These are phyloP conservation scores for Hirschioporus abietinus DNA, from an alignment of 768 basidiomycete genomes.

Conservation along the genomic window DNA sequence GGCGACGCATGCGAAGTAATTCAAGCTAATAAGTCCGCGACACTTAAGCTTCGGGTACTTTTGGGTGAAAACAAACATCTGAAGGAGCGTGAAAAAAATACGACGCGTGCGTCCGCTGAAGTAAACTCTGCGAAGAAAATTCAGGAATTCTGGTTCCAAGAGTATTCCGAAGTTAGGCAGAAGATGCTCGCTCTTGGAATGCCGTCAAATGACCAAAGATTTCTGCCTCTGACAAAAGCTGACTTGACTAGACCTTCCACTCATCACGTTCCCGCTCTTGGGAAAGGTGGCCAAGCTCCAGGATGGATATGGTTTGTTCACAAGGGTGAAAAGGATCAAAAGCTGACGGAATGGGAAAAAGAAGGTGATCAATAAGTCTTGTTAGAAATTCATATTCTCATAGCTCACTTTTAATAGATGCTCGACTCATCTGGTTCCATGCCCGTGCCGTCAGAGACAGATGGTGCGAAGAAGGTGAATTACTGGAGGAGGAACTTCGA, in stretches of 20 bases:
- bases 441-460: neutral
- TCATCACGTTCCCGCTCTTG: neutral
- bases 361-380: neutral
- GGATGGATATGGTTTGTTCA: neutral
- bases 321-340: neutral
- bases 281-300: neutral
- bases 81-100: neutral
- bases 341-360: neutral
- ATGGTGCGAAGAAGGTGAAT: neutral
- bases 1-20: neutral
- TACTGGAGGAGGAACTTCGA: neutral
- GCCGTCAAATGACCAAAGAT: neutral
- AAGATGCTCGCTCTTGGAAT: neutral
- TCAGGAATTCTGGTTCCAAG: neutral
- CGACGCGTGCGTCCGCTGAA: neutral
- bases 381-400: neutral
- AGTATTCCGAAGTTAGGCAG: neutral
- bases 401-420: neutral
- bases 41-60: neutral
- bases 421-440: neutral
- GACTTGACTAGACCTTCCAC: neutral
- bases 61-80: neutral
- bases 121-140: neutral
- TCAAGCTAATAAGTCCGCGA: neutral
- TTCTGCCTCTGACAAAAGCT: neutral